Conservation (phyloP, 345 rosid species). For the Nasturtium officinale region DNA sequence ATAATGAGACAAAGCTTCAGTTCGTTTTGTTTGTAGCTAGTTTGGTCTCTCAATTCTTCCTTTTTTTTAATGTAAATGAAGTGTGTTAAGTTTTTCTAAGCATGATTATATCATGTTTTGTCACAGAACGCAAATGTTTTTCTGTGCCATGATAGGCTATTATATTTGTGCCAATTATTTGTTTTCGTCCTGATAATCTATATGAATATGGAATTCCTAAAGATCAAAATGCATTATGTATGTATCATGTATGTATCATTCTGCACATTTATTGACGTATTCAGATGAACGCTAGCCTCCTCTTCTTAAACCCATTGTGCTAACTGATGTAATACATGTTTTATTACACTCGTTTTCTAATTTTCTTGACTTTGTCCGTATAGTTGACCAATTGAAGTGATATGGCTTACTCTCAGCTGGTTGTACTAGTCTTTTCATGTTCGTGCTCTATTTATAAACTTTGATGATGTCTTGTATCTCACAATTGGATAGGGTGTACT, state of each 20-base stretch:
- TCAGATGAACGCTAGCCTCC: conserved; percentile 1
- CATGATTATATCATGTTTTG: conserved; percentile 21
- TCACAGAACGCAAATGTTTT: conserved; percentile 15
- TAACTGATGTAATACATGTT: conserved; percentile 8
- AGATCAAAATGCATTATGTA: conserved; percentile 17
- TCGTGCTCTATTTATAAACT: neutral
- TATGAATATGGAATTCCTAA: neutral
- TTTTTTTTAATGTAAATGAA: conserved; percentile 1
- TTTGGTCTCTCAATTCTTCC: conserved; percentile 20
- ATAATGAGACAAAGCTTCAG: conserved; percentile 4
- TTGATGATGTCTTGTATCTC: conserved; percentile 32
- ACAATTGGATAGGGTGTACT: conserved; percentile 74
- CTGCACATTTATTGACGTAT: neutral
- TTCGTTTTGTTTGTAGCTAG: neutral
- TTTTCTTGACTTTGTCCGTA: conserved; percentile 7
- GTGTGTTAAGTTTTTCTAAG: neutral
- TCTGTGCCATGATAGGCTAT: conserved; percentile 26
- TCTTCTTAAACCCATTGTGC: conserved; percentile 1
- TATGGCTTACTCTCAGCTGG: conserved; percentile 24
- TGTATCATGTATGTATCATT: neutral
- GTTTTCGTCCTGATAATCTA: conserved; percentile 4
- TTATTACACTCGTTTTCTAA: neutral
- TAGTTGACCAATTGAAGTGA: conserved; percentile 18
- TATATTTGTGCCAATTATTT: neutral
- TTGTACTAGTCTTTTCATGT: conserved; percentile 24